These are phyloP conservation scores for Trypethelium eluteriae DNA, from an alignment of 495 filamentous ascomycete species.

Conservation along the genomic window DNA sequence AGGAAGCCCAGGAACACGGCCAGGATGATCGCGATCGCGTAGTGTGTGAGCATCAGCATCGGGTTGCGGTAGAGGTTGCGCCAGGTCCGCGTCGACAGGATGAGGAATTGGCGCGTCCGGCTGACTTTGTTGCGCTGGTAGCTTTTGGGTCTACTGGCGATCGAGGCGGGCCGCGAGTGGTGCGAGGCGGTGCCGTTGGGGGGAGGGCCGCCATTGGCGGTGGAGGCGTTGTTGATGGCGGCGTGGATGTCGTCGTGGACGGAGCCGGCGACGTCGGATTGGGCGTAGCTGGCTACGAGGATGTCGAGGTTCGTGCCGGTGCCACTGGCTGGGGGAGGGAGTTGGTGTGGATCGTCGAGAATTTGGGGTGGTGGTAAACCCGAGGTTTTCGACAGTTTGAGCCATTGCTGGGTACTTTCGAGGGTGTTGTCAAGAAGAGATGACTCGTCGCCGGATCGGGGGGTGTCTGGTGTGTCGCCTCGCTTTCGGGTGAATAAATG, in stretches of 20 bases:
- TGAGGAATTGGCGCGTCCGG: conserved; percentile 70
- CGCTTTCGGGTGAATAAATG: conserved; percentile 78
- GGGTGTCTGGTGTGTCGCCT: conserved; percentile 39
- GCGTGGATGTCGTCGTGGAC: conserved; percentile 76
- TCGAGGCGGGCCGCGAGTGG: conserved; percentile 25
- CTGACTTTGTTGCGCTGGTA: conserved; percentile 64
- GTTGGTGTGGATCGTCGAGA: conserved; percentile 64
- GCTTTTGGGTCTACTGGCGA: conserved; percentile 55
- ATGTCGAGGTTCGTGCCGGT: conserved; percentile 71
- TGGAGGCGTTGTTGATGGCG: conserved; percentile 51
- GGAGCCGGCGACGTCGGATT: conserved; percentile 67
- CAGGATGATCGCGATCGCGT: conserved; percentile 93
- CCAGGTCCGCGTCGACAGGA: conserved; percentile 89
- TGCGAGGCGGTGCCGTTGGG: conserved; percentile 39
- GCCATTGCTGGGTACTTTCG: conserved; percentile 51
- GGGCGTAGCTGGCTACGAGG: conserved; percentile 63
- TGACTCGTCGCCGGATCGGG: conserved; percentile 59
- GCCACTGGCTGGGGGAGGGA: conserved; percentile 60
- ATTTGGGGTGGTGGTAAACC: conserved; percentile 55
- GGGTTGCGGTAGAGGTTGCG: conserved; percentile 96
- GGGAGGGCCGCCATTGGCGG: conserved; percentile 54
- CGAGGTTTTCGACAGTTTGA: conserved; percentile 60
- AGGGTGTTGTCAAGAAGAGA: conserved; percentile 59
- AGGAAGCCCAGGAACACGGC: conserved; percentile 90
- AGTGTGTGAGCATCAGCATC: conserved; percentile 97